phyloP scores from a whole-genome alignment of 2,329 filamentous ascomycete genomes.

The Graphilbum sp. region DNA sequence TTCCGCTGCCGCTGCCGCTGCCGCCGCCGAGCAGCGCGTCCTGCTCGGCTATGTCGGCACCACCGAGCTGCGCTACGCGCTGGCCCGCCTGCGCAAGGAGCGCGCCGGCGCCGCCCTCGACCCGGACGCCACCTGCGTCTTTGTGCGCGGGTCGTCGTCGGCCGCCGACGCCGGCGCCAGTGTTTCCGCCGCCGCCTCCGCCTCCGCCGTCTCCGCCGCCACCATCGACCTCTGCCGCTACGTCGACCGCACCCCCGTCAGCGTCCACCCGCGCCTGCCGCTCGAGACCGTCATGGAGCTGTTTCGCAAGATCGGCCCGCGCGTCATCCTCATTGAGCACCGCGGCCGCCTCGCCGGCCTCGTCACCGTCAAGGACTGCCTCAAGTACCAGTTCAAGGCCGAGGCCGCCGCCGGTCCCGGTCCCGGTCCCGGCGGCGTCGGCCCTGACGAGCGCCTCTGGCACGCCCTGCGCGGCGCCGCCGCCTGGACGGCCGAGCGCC shows the following conservation, averaged over 20 bases:
- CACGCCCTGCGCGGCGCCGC: slow-evolving; percentile 32
- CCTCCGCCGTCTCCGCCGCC: too few relatives aligned
- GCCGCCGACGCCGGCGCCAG: neutral
- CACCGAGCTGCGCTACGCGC: slow-evolving; percentile 80
- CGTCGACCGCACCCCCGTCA: slow-evolving; percentile 76
- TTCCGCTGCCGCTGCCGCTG: too few relatives aligned
- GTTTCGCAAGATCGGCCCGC: slow-evolving; percentile 88
- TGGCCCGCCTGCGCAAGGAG: slow-evolving; percentile 62
- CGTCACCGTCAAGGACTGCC: slow-evolving; percentile 90
- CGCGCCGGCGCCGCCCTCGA: slow-evolving; percentile 28
- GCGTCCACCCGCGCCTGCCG: slow-evolving; percentile 77
- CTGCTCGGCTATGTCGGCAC: slow-evolving; percentile 85
- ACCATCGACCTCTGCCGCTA: slow-evolving; percentile 71
- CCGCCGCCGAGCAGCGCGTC: too few relatives aligned
- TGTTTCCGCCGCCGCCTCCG: too few relatives aligned
- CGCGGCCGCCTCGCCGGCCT: slow-evolving; percentile 69
- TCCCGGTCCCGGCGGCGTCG: slow-evolving; percentile 34
- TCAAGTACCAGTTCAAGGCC: slow-evolving; percentile 94
- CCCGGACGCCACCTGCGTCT: neutral
- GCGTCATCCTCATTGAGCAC: slow-evolving; percentile 85
- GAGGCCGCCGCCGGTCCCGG: slow-evolving; percentile 54
- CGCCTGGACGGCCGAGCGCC: slow-evolving; percentile 40
- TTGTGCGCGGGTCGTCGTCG: neutral
- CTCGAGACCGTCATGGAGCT: slow-evolving; percentile 97
- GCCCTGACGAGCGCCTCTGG: slow-evolving; percentile 52